Evolutionary conservation across 176 grass and related monocot genomes (phyloP), one percentile per base, ranked within the genome.

Genomic region (Hyparrhenia diplandra): DNA sequence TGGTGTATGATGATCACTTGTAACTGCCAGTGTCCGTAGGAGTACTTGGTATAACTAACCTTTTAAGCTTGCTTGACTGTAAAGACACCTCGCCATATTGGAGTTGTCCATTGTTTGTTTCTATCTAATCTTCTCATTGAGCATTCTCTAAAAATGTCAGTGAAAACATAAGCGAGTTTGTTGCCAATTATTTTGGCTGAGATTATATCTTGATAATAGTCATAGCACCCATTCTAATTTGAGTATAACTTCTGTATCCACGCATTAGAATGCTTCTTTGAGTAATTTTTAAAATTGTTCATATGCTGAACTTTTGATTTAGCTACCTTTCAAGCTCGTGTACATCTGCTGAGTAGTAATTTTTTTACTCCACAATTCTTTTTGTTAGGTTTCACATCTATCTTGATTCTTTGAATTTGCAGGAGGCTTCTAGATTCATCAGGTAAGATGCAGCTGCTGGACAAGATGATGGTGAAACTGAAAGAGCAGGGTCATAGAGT

Each of bases 381-480:
- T 82, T n/a, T 69, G n/a, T 84, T 86, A 73, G 67, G 30, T 52
- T 65, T 51, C 77, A 71, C 34, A 18, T 11, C 71, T 21, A 58
- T 34, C 69, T 80, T 46, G 37, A 82, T 82, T 63, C 34, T 69
- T 88, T 82, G 64, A 74, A 74, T 87, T 52, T 91, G 76, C 42
- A 99, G 97, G 86, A 90, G 89, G 72, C 91, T 91, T 88, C 78
- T 96, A 80, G 97, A 99, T 80, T 90, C 89, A 82, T 89, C 92
- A 46, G 97, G 97, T 60, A 99, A 99, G 88, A 96, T 93, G 93
- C 89, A 93, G 64, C 87, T 99, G 62, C 83, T 99, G 77, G 93
- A 99, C 82, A 99, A 99, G 77, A 96, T 99, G 97, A 99, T 99
- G 91, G 88, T 99, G 73, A 99, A 96, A 86, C 89, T 99, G 42